Conservation (phyloP, 257 asterid genomes). For the Solanum sitiens region DNA sequence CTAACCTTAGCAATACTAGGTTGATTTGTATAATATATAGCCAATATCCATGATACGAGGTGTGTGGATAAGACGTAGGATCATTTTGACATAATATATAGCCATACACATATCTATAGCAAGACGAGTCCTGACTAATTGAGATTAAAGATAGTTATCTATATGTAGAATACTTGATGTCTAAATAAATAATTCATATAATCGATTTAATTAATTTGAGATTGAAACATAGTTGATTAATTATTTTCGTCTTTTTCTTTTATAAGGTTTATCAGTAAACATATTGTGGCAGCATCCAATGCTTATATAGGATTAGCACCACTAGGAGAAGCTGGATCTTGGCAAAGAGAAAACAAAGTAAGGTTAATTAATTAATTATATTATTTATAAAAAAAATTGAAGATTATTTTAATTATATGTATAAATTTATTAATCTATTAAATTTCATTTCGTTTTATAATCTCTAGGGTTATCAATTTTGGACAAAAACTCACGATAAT, state of each 20-base stretch:
- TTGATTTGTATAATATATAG: neutral
- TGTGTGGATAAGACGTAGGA: no score
- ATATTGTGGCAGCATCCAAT: constrained; percentile 24
- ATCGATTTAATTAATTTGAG: neutral
- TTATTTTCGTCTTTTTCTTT: neutral
- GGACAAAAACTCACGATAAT: constrained; percentile 26
- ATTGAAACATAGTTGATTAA: neutral
- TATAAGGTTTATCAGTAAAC: constrained; percentile 25
- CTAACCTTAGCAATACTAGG: neutral
- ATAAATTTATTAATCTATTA: neutral
- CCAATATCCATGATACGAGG: neutral
- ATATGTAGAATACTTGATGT: no score
- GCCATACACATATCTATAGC: neutral
- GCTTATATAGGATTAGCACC: constrained; percentile 50
- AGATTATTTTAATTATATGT: neutral
- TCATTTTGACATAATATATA: neutral
- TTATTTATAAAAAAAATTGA: neutral
- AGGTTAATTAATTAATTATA: no score
- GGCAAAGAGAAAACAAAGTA: constrained; percentile 68
- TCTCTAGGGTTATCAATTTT: constrained; percentile 54
- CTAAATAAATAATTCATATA: neutral
- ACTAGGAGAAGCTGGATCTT: constrained; percentile 52
- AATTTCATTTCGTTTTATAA: neutral
- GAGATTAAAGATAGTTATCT: no score
- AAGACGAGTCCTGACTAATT: no score